Evolutionary conservation across 805 yeast species (phyloP), one percentile per base, ranked within the genome.

Genomic region (Suhomyces tanzawaensis): DNA sequence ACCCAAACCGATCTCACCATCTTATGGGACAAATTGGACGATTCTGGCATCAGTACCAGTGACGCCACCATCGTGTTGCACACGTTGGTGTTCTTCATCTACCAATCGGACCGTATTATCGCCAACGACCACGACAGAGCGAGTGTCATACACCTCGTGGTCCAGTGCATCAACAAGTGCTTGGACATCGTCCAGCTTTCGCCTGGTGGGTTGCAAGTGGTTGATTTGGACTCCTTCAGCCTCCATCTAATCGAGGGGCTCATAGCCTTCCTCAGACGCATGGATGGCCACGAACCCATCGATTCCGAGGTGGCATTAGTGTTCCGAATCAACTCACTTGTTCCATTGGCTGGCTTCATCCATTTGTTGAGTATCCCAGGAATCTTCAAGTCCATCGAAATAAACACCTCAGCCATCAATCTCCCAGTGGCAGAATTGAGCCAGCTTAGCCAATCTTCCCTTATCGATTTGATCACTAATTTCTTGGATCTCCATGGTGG

Each of bases 401-500:
- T 19, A 33, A 26, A 25, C 7, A 28, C 31, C 2, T 11, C 12
- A 4, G 34, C 29, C 30, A 41, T 41, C 16, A 29, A 28, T 7
- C 28, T 27, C 25, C 13, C 31, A 5, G 16, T 7, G 7, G 3
- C 19, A 7, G 18, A 22, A 7, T 15, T 35, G 33, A 16, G 7
- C 31, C 33, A 23, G 2, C n/a, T 13, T 37, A 12, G 21, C 1
- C 7, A 13, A 25, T 7, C 23, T 26, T 34, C 36, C 13, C 8
- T 29, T 11, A 42, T 47, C 24, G 35, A 42, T 7, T 40, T 55
- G 31, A 27, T 61, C 13, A 40, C 47, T 14, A 53, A 52, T 30
- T 42, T 41, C 32, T 36, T 57, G n/a, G 19, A 17, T 3, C 40
- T 55, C 4, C 53, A 47, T 26, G 54, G 50, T 4, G 29, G 42